A percentile compares a stretch with the other conserved stretches of the same genome.
These are phyloP conservation scores for Hamigera avellanea DNA, from an alignment of 495 filamentous ascomycete genomes.

Conservation along the genomic window DNA sequence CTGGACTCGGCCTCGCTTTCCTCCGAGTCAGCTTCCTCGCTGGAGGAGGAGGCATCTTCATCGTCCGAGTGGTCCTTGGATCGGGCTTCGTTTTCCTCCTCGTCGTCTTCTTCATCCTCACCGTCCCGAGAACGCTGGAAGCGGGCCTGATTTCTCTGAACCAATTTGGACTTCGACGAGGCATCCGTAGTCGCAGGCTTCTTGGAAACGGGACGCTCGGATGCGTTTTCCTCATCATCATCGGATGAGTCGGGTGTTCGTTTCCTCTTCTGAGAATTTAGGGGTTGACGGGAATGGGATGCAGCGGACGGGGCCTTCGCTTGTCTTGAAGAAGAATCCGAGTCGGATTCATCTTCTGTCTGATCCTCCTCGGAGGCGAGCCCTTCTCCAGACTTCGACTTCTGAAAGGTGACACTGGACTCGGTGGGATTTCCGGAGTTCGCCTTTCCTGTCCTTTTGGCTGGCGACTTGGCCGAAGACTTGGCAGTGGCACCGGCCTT, in stretches of 20 bases:
- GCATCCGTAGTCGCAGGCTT: background rate
- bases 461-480: background rate
- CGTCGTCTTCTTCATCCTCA: conserved; percentile 3
- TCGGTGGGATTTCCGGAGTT: no score
- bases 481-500: no score
- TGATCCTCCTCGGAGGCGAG: background rate
- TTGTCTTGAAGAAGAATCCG: no score
- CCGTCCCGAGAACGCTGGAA: background rate
- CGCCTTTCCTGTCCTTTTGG: background rate
- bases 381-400: no score
- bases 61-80: no score
- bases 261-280: background rate
- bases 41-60: no score
- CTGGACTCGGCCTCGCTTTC: no score
- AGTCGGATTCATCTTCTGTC: background rate
- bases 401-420: no score
- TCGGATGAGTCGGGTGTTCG: background rate
- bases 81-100: background rate
- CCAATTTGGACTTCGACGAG: background rate
- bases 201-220: background rate
- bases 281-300: no score
- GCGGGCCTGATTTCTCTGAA: background rate
- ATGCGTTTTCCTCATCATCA: background rate
- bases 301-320: no score
- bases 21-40: no score